Evolutionary conservation across 2,329 filamentous ascomycete genomes (phyloP).

Genomic region (Arthrobotrys sinensis): DNA sequence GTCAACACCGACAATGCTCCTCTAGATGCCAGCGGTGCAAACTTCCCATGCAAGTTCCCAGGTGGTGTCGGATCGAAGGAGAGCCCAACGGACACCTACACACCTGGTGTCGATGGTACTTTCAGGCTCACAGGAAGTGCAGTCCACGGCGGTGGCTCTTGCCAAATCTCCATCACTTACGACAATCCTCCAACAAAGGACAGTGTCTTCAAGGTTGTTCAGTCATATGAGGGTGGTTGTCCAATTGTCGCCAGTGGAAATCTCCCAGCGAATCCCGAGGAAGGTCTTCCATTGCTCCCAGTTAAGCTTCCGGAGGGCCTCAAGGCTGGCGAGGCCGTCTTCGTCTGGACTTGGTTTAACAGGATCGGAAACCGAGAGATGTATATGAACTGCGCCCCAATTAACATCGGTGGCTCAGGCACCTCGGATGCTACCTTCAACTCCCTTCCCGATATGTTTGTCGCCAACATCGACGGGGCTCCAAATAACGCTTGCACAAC

Average conservation of each 20-base stretch:
- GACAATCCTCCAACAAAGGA: conserved; percentile 78
- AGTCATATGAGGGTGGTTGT: conserved; percentile 89
- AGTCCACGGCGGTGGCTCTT: conserved; percentile 91
- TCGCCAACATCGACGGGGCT: conserved; percentile 73
- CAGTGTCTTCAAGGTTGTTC: conserved; percentile 88
- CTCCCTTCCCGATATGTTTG: conserved; percentile 80
- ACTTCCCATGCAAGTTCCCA: conserved; percentile 87
- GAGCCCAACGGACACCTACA: conserved; percentile 72
- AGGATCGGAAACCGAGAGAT: conserved; percentile 92
- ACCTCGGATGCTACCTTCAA: conserved; percentile 70
- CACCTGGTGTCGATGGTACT: conserved; percentile 75
- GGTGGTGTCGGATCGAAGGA: conserved; percentile 65
- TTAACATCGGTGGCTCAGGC: conserved; percentile 75
- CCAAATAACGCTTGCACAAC: conserved; percentile 73
- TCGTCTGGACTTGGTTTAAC: conserved; percentile 98
- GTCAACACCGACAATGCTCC: conserved; percentile 76
- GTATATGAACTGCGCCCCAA: conserved; percentile 95
- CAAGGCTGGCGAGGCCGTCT: conserved; percentile 80
- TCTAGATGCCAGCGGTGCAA: conserved; percentile 72
- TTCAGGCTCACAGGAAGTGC: conserved; percentile 80
- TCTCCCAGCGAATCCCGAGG: conserved; percentile 71
- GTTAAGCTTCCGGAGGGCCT: conserved; percentile 79
- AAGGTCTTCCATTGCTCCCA: conserved; percentile 69
- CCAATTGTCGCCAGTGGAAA: conserved; percentile 77
- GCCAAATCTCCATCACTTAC: conserved; percentile 88